Evolutionary conservation across 2,329 filamentous ascomycete species (phyloP).

Genomic region (Phialophora expanda): DNA sequence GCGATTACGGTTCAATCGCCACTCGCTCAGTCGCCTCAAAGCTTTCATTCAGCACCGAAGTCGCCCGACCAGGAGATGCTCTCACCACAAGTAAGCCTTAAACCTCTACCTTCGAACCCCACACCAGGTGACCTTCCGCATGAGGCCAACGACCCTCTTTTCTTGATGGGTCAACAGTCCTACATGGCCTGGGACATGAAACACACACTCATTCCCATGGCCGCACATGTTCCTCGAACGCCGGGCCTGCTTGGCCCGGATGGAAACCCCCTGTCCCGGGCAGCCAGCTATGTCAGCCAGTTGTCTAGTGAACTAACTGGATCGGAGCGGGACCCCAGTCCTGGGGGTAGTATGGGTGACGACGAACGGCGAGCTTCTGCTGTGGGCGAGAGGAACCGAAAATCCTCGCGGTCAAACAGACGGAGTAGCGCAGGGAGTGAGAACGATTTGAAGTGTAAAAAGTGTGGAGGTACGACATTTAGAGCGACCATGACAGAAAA

Average conservation of each 20-base stretch:
- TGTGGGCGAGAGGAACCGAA: constrained; percentile 7
- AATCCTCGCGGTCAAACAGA: constrained; percentile 16
- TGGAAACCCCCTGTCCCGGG: constrained; percentile 33
- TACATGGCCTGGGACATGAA: constrained; percentile 37
- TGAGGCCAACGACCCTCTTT: constrained; percentile 31
- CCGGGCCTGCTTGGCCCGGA: constrained; percentile 31
- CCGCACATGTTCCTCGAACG: constrained; percentile 31
- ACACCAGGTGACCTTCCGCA: constrained; percentile 23
- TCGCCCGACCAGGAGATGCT: constrained; percentile 24
- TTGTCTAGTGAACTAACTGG: constrained; percentile 36
- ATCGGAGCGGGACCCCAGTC: constrained; percentile 31
- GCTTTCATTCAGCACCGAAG: constrained; percentile 79
- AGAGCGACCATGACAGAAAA: constrained; percentile 32
- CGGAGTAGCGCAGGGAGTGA: constrained; percentile 28
- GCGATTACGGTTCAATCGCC: constrained; percentile 46
- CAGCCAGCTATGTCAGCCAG: constrained; percentile 35
- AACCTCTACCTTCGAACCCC: constrained; percentile 21
- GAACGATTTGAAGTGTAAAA: constrained; percentile 35
- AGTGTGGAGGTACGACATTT: constrained; percentile 38
- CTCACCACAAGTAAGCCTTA: constrained; percentile 1
- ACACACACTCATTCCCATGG: constrained; percentile 37
- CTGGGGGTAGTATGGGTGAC: constrained; percentile 23
- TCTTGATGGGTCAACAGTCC: constrained; percentile 35
- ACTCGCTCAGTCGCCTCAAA: constrained; percentile 97
- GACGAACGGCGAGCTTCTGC: constrained; percentile 9